Base-by-base conservation (phyloP, 805 yeast species). In the Hanseniaspora hatyaiensis region DNA sequence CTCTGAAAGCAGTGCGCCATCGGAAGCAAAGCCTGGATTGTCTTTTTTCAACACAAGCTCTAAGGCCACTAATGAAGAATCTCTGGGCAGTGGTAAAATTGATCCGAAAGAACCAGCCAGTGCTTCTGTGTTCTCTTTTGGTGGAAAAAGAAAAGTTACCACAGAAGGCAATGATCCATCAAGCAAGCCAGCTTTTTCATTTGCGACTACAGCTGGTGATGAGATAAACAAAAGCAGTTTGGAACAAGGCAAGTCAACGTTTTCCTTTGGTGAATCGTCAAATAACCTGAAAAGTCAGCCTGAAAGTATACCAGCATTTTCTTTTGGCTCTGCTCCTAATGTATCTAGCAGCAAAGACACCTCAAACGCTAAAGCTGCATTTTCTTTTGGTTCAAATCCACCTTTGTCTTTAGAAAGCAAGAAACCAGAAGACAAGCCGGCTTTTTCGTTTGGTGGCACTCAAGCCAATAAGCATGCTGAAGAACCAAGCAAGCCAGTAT, bases 181-280 rank as follows among this genome's bases (percentile, higher is more conserved):
- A 1, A 50, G n/a, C n/a, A n/a, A 52, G 34, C 52, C 54, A 2
- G 38, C 56, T 0, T 54, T 54, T 29, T 39, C 52, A 3, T 54
- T 53, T 45, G 54, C 51, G 28, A 20, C 31, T 2, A 28, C 8
- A 3, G 24, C n/a, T n/a, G n/a, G n/a, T n/a, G n/a, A n/a, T n/a
- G n/a, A n/a, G n/a, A n/a, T n/a, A n/a, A n/a, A n/a, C n/a, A 29
- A n/a, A 29, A 32, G 31, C 33, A 28, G 8, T n/a, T n/a, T n/a
- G n/a, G 29, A 24, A 11, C 12, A 23, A 13, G 26, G n/a, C 8
- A 26, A 23, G 19, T 15, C 49, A 6, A 20, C 31, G 3, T 49
- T 49, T 19, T 24, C 45, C 3, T 42, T 42, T 22, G 40, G 47
- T 24, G 26, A n/a, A 13, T 28, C 31, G 8, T 3, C 42, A 16